phyloP scores from a whole-genome alignment of 192 early-diverging fungal genomes.

The Piromyces sp. region DNA sequence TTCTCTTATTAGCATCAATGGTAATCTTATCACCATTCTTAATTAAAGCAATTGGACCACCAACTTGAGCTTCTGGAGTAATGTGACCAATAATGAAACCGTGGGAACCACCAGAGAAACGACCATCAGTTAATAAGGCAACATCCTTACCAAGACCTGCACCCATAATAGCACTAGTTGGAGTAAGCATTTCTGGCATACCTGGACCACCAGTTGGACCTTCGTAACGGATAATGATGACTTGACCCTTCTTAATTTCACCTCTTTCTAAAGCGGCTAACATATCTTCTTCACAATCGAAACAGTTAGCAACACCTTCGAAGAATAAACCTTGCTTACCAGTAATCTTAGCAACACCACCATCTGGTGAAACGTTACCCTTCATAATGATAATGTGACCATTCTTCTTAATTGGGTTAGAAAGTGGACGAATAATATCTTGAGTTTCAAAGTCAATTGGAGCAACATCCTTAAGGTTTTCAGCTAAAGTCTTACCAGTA shows the following conservation, averaged over 20 bases:
- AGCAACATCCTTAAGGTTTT: conserved; percentile 70
- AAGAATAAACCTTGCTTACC: conserved; percentile 94
- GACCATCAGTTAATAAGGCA: conserved; percentile 90
- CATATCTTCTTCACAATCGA: conserved; percentile 85
- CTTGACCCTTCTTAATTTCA: conserved; percentile 81
- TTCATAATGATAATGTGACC: conserved; percentile 90
- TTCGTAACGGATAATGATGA: conserved; percentile 89
- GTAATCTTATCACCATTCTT: conserved; percentile 72
- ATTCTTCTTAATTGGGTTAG: conserved; percentile 75
- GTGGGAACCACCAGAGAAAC: conserved; percentile 96
- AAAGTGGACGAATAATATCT: conserved; percentile 67
- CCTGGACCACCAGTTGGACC: conserved; percentile 97
- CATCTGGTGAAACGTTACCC: conserved; percentile 89
- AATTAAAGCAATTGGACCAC: conserved; percentile 87
- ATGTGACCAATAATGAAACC: conserved; percentile 99
- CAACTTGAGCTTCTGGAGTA: conserved; percentile 90
- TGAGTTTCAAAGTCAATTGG: conserved; percentile 59
- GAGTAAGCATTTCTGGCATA: conserved; percentile 99
- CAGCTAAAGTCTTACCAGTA: conserved; percentile 88
- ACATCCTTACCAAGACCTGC: conserved; percentile 95
- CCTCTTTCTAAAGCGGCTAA: conserved; percentile 67
- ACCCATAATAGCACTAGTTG: conserved; percentile 95
- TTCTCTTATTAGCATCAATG: conserved; percentile 69
- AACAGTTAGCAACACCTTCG: conserved; percentile 73
- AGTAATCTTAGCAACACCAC: conserved; percentile 97